Evolutionary conservation across 2,329 filamentous ascomycete genomes (phyloP).

Genomic region (Aquanectria penicillioides): DNA sequence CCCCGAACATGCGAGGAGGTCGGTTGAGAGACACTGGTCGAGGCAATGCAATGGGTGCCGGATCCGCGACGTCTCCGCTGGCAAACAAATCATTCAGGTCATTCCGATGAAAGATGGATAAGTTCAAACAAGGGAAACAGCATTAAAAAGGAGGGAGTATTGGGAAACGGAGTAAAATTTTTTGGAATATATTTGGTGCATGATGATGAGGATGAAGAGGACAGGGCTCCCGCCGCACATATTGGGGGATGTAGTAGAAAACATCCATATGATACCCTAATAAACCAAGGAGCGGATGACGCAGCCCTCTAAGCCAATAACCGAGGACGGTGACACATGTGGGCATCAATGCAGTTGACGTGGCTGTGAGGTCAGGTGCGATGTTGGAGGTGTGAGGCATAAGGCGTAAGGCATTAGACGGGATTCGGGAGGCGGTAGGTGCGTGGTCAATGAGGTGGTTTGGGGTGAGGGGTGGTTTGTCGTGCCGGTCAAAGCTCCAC

Average conservation of each 20-base stretch:
- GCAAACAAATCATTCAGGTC: slow-evolving; percentile 55
- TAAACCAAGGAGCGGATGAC: slow-evolving; percentile 18
- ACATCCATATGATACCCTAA: slow-evolving; percentile 27
- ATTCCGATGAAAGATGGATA: slow-evolving; percentile 49
- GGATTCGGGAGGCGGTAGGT: too few species aligned
- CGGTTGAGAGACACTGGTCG: slow-evolving; percentile 57
- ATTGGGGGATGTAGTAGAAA: slow-evolving; percentile 27
- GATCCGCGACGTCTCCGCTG: slow-evolving; percentile 49
- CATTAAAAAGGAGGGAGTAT: slow-evolving; percentile 17
- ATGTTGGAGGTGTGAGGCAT: neutral
- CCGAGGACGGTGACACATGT: slow-evolving; percentile 6
- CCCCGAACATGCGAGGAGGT: slow-evolving; percentile 62
- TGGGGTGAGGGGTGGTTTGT: neutral
- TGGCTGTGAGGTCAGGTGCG: slow-evolving; percentile 1
- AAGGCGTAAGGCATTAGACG: too few species aligned
- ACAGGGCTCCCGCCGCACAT: slow-evolving; percentile 35
- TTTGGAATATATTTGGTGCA: slow-evolving; percentile 17
- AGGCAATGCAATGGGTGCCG: slow-evolving; percentile 36
- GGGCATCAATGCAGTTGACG: slow-evolving; percentile 23
- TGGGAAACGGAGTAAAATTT: slow-evolving; percentile 18
- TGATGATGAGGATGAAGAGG: slow-evolving; percentile 24
- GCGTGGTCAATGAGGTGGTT: neutral
- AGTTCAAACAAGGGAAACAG: slow-evolving; percentile 9
- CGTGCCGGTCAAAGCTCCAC: slow-evolving; percentile 1
- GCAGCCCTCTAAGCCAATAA: slow-evolving; percentile 15